phyloP scores from a whole-genome alignment of 345 rosid genomes.

The Eucalyptus cladocalyx region DNA sequence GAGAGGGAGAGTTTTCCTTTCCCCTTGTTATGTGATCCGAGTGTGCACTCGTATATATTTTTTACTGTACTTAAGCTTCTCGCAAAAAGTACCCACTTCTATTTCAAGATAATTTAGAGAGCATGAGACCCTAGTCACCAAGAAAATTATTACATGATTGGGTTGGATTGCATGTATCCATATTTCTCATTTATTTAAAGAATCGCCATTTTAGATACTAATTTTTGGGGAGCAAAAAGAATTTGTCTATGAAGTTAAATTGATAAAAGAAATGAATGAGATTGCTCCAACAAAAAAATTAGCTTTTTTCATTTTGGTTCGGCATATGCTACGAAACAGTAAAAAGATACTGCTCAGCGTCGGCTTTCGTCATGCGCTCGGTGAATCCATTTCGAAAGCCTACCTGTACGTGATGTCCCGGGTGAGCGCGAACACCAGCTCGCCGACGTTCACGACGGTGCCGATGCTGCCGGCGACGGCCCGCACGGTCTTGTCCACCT shows the following conservation, averaged over 20 bases:
- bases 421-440: conserved; percentile 58
- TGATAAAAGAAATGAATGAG: not conserved
- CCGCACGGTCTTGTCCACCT: conserved; percentile 45
- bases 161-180: not conserved
- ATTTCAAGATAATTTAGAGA: not conserved
- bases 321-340: not conserved
- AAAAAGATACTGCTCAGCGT: not conserved
- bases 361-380: not conserved
- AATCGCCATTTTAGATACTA: no score
- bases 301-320: not conserved
- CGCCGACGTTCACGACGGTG: conserved; percentile 57
- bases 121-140: not conserved
- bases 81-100: not conserved
- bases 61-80: not conserved
- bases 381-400: conserved; percentile 33
- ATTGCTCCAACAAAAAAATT: no score
- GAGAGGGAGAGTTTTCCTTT: not conserved
- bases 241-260: not conserved
- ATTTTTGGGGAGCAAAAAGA: not conserved
- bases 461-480: conserved; percentile 29
- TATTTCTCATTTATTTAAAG: not conserved
- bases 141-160: not conserved
- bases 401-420: conserved; percentile 71
- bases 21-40: not conserved
- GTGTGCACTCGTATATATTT: not conserved